phyloP scores from a whole-genome alignment of 176 grass and related monocot species.

The Oryza australiensis region DNA sequence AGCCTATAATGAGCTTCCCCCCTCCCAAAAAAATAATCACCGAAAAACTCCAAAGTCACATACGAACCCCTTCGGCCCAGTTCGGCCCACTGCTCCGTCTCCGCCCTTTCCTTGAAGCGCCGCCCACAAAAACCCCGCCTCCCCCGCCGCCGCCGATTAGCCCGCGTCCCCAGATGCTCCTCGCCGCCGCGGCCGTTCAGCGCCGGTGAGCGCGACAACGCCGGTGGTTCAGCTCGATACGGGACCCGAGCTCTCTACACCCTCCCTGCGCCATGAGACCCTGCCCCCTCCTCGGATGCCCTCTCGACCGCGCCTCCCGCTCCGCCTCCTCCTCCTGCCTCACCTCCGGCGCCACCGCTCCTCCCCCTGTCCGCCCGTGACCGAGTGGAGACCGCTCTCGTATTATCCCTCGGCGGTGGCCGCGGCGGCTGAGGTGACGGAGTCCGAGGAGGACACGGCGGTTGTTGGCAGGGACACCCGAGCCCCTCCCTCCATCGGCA shows the following conservation, averaged over 20 bases:
- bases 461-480: neutral
- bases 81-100: neutral
- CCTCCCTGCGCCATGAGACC: slow-evolving; percentile 31
- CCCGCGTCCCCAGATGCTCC: slow-evolving; percentile 7
- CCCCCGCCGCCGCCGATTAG: slow-evolving; percentile 10
- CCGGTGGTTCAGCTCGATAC: neutral
- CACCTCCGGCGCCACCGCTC: neutral
- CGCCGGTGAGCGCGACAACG: neutral
- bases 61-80: neutral
- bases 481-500: neutral
- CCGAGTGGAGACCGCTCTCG: neutral
- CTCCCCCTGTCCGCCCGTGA: neutral
- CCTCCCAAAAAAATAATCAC: too few relatives aligned
- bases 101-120: neutral
- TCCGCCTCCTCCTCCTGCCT: slow-evolving; percentile 28
- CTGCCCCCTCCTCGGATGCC: slow-evolving; percentile 48
- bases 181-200: neutral
- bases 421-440: neutral
- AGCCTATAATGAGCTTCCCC: too few relatives aligned
- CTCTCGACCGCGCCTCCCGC: slow-evolving; percentile 38
- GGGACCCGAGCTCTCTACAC: neutral
- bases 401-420: neutral
- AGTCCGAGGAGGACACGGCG: slow-evolving; percentile 36
- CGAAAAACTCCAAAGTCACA: neutral
- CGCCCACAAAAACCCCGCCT: neutral